Percentiles rank a stretch among this genome's conserved stretches.
These are phyloP conservation scores for Emmonsiellopsis sp. DNA, from an alignment of 2,329 filamentous ascomycete genomes.

Conservation along the genomic window DNA sequence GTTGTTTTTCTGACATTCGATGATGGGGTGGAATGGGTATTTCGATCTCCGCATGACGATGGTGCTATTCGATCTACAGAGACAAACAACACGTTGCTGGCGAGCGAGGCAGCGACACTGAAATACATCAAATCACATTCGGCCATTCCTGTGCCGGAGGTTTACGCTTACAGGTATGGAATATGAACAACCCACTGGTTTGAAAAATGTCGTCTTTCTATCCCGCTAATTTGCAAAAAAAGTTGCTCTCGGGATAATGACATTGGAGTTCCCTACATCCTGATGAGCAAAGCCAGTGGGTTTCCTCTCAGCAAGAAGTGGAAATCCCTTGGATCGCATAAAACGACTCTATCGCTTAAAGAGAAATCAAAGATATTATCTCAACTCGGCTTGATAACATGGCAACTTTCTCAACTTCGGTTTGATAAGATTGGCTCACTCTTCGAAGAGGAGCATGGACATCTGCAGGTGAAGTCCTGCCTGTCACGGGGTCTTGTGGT, in stretches of 20 bases:
- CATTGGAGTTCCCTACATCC: conserved; percentile 24
- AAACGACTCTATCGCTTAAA: conserved; percentile 6
- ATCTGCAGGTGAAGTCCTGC: conserved; percentile 12
- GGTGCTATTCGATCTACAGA: conserved; percentile 10
- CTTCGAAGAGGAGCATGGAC: conserved; percentile 16
- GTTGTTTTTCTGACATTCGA: conserved; percentile 23
- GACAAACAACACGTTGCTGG: conserved; percentile 17
- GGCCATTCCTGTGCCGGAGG: conserved; percentile 24
- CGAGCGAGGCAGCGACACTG: conserved; percentile 24
- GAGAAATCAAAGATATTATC: conserved; percentile 19
- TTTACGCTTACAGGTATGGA: conserved; percentile 19
- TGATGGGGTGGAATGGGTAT: conserved; percentile 23
- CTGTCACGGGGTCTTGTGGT: conserved; percentile 14
- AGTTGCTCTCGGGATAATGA: conserved; percentile 16
- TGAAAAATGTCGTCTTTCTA: too few relatives aligned
- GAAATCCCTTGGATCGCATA: too few relatives aligned
- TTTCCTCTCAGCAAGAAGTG: conserved; percentile 17
- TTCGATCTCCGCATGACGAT: conserved; percentile 19
- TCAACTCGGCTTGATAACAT: conserved; percentile 18
- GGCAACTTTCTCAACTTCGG: conserved; percentile 18
- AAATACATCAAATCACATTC: conserved; percentile 22
- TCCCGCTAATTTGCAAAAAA: neutral
- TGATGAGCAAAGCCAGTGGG: conserved; percentile 26
- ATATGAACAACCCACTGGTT: neutral
- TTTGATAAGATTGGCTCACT: conserved; percentile 22